phyloP scores from a whole-genome alignment of 2,329 filamentous ascomycete genomes.

The Paraconiothyrium sp. region DNA sequence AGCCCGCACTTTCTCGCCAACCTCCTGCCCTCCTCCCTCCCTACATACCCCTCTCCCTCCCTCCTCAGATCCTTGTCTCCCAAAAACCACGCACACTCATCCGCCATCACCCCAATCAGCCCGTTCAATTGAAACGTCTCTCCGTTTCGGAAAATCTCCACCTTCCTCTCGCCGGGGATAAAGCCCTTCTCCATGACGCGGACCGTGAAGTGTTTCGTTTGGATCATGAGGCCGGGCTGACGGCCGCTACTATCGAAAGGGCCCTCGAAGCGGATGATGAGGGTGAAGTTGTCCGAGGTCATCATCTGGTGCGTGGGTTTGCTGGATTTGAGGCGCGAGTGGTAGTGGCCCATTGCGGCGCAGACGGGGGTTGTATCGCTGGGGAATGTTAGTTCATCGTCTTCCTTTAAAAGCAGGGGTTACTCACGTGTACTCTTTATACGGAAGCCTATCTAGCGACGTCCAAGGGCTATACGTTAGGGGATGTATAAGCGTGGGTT shows the following conservation, averaged over 20 bases:
- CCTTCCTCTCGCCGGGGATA: not conserved
- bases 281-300: conserved; percentile 6
- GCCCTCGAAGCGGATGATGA: conserved; percentile 4
- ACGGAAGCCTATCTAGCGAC: not conserved
- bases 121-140: not conserved
- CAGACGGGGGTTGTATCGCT: not conserved
- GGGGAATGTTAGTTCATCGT: not conserved
- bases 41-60: not conserved
- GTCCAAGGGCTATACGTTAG: not conserved
- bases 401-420: not conserved
- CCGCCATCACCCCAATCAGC: not conserved
- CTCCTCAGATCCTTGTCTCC: not conserved
- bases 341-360: not conserved
- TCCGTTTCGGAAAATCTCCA: conserved; percentile 6
- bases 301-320: not conserved
- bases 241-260: conserved; percentile 2
- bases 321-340: not conserved
- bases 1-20: not conserved
- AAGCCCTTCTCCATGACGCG: not conserved
- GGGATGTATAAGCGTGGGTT: not conserved
- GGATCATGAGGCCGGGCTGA: conserved; percentile 4
- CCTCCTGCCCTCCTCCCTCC: not conserved
- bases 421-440: conserved; percentile 1
- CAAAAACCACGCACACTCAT: conserved; percentile 4
- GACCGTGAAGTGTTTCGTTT: not conserved